Evolutionary conservation across 208 protist genomes (phyloP).

Genomic region (Leishmania braziliensis): DNA sequence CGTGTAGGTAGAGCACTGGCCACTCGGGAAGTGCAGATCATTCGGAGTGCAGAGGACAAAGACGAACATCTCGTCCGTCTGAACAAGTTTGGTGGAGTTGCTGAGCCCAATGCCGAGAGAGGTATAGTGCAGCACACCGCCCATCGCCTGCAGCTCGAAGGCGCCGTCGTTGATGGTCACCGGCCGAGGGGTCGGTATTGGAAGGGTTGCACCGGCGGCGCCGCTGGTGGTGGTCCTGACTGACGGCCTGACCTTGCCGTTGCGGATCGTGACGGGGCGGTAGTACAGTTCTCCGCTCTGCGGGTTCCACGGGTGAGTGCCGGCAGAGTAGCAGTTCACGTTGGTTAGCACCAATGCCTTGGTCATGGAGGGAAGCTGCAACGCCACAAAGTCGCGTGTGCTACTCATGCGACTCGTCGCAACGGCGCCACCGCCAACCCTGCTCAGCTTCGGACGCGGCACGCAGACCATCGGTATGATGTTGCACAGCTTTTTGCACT

Average conservation of each 20-base stretch:
- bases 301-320: constrained; percentile 63
- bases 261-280: constrained; percentile 38
- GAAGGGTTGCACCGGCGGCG: background rate
- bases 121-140: constrained; percentile 70
- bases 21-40: constrained; percentile 43
- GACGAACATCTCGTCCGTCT: constrained; percentile 66
- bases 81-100: constrained; percentile 60
- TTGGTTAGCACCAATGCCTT: constrained; percentile 82
- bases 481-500: constrained; percentile 47
- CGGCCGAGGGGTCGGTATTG: constrained; percentile 5
- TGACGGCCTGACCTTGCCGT: constrained; percentile 14
- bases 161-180: constrained; percentile 77
- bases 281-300: constrained; percentile 36
- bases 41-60: constrained; percentile 80
- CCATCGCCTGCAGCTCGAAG: constrained; percentile 83
- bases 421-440: background rate
- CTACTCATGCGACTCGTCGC: background rate
- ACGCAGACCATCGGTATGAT: constrained; percentile 64
- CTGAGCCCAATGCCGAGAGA: constrained; percentile 52
- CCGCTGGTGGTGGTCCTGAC: background rate
- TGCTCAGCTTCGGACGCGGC: constrained; percentile 28
- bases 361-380: constrained; percentile 53
- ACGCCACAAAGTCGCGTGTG: constrained; percentile 25
- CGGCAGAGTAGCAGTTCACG: constrained; percentile 77
- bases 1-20: constrained; percentile 35